Conservation (phyloP, 2,329 filamentous ascomycete species). For the Fusarium denticulatum region DNA sequence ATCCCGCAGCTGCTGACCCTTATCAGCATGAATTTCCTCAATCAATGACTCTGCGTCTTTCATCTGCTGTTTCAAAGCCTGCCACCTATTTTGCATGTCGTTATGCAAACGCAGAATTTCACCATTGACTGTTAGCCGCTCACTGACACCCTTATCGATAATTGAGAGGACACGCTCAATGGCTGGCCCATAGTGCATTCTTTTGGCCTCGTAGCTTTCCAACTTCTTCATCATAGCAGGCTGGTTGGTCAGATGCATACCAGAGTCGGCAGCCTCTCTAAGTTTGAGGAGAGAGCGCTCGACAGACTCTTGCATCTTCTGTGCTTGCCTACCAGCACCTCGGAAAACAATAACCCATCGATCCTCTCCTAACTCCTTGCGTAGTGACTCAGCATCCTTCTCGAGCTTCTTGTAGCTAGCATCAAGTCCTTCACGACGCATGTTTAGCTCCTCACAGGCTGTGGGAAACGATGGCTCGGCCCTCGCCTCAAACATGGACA, state of each 20-base stretch:
- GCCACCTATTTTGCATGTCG: conserved; percentile 87
- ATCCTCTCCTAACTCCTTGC: conserved; percentile 92
- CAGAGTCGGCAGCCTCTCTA: conserved; percentile 79
- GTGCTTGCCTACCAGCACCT: conserved; percentile 88
- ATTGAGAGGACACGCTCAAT: conserved; percentile 91
- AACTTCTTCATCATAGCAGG: conserved; percentile 80
- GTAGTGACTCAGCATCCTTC: conserved; percentile 86
- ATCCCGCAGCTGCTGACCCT: conserved; percentile 82
- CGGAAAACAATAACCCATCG: conserved; percentile 96
- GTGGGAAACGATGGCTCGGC: conserved; percentile 85
- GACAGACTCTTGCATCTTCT: conserved; percentile 97
- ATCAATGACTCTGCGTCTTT: conserved; percentile 78
- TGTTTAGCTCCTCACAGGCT: conserved; percentile 87
- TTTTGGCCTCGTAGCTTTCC: conserved; percentile 94
- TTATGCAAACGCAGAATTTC: conserved; percentile 88
- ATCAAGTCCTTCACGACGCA: conserved; percentile 78
- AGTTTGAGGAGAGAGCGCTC: conserved; percentile 87
- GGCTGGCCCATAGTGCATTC: conserved; percentile 90
- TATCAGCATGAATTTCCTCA: conserved; percentile 75
- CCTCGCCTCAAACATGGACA: conserved; percentile 84
- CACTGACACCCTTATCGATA: conserved; percentile 94
- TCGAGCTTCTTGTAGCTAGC: conserved; percentile 89
- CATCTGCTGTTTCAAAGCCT: conserved; percentile 79
- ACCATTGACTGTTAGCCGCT: conserved; percentile 95
- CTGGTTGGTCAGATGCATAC: conserved; percentile 77